phyloP scores from a whole-genome alignment of 345 rosid species.

The Populus deltoides region DNA sequence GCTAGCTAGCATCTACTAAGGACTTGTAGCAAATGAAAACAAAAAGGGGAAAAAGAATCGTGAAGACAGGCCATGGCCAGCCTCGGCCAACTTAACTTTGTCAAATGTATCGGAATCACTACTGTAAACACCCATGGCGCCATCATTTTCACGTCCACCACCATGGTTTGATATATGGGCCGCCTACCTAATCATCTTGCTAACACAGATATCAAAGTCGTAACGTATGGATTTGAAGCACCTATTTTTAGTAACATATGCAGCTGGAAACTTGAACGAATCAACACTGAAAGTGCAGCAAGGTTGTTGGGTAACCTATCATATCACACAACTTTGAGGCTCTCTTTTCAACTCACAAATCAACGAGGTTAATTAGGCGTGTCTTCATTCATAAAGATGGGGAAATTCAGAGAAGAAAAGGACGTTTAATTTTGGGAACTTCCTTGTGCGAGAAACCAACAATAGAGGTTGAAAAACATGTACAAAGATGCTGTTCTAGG shows the following conservation, averaged over 20 bases:
- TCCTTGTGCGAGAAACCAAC: background rate
- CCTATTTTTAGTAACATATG: background rate
- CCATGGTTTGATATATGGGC: background rate
- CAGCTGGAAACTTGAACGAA: background rate
- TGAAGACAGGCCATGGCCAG: background rate
- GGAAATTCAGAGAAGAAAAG: background rate
- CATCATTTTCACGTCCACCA: background rate
- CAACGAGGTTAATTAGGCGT: background rate
- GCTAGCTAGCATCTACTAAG: background rate
- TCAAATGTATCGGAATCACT: background rate
- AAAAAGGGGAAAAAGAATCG: background rate
- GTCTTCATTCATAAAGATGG: background rate
- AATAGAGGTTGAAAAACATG: background rate
- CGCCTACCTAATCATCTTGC: background rate
- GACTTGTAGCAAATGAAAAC: background rate
- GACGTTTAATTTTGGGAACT: background rate
- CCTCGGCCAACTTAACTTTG: background rate
- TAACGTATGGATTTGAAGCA: background rate
- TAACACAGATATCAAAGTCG: background rate
- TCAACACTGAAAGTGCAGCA: background rate
- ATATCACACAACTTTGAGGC: background rate
- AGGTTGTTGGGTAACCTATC: background rate
- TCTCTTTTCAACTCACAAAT: background rate
- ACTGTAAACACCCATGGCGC: background rate
- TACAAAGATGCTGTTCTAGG: background rate